Percentiles rank a stretch among this genome's conserved stretches.
These are phyloP conservation scores for Venturia aucupariae DNA, from an alignment of 2,329 filamentous ascomycete genomes.

Conservation along the genomic window DNA sequence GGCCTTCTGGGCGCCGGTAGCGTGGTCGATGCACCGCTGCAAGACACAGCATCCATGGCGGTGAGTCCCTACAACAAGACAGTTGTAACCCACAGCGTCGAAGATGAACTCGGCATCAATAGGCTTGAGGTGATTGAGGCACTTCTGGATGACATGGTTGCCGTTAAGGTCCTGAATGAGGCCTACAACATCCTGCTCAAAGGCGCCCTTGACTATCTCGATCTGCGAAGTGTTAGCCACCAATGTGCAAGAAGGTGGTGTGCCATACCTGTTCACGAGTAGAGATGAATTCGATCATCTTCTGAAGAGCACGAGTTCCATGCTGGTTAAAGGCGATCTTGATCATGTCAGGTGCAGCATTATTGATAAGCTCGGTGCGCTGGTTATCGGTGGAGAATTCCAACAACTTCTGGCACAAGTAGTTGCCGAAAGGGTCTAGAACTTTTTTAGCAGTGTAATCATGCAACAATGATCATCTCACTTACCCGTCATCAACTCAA, in stretches of 20 bases:
- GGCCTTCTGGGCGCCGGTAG: conserved; percentile 78
- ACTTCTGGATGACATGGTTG: conserved; percentile 99
- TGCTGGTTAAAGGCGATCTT: conserved; percentile 95
- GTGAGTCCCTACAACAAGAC: conserved; percentile 87
- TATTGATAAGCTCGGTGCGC: conserved; percentile 84
- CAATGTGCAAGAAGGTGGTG: background rate
- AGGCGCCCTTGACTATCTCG: conserved; percentile 74
- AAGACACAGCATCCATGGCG: conserved; percentile 96
- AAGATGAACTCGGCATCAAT: conserved; percentile 93
- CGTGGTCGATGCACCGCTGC: conserved; percentile 96
- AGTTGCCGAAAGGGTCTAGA: conserved; percentile 91
- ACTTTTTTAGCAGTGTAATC: conserved; percentile 19
- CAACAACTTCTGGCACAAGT: conserved; percentile 95
- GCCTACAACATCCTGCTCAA: conserved; percentile 77
- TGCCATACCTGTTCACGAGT: conserved; percentile 58
- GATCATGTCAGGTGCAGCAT: conserved; percentile 78
- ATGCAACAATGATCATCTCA: conserved; percentile 5
- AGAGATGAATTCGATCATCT: conserved; percentile 97
- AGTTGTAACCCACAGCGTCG: conserved; percentile 78
- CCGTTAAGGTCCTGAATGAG: conserved; percentile 96
- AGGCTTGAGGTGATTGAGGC: conserved; percentile 82
- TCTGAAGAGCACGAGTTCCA: conserved; percentile 90
- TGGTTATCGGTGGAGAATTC: conserved; percentile 94
- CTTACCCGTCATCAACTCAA: conserved; percentile 83
- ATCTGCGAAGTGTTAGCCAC: conserved; percentile 37